Base-by-base conservation (phyloP, 2,329 filamentous ascomycete species). In the Lasiodiplodia gonubiensis region DNA sequence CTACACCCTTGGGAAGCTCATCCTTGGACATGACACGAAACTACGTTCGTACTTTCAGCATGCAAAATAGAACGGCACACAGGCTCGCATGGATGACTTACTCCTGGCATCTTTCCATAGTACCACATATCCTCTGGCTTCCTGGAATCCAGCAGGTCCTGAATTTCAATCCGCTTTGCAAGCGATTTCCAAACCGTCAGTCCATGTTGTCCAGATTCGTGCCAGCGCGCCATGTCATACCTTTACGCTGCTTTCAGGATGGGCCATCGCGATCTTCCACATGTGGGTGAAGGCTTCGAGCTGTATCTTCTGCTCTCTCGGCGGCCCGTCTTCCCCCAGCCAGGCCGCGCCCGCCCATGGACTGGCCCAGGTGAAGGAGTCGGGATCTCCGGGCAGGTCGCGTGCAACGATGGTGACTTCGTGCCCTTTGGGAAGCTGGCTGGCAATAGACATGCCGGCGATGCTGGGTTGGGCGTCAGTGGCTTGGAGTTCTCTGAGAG, bases 291-390 rank as follows among this genome's bases (percentile, higher is more conserved):
- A 70, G 1, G 69, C 63, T 16, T 70, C 72, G n/a, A 64, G 69
- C 67, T 78, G 76, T 72, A 78, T 77, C 64, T 71, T 68, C 61
- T 74, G 69, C 52, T 76, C 74, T 12, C 21, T 39, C 7, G 69
- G 68, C 3, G 49, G 59, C 2, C 70, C 70, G 6, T 55, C 57
- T 51, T 69, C 68, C 25, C 74, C 72, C 10, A 77, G 68, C 66
- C 71, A 77, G 30, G 69, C 69, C 8, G 73, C 76, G 14, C 76
- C 76, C 0, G 77, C 77, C 72, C 73, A 78, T 2, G 74, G 76
- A 64, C 75, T 77, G 1, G 74, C 73, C 75, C 76, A 79, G 11
- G 18, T 23, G 10, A 16, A 11, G 11, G 33, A 57, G 2, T 39
- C 11, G 1, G n/a, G n/a, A 10, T 57, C 53, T 18, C 71, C 71